These are phyloP conservation scores for Hanseniaspora uvarum DNA, from an alignment of 1,139 yeast genomes.

Conservation along the genomic window DNA sequence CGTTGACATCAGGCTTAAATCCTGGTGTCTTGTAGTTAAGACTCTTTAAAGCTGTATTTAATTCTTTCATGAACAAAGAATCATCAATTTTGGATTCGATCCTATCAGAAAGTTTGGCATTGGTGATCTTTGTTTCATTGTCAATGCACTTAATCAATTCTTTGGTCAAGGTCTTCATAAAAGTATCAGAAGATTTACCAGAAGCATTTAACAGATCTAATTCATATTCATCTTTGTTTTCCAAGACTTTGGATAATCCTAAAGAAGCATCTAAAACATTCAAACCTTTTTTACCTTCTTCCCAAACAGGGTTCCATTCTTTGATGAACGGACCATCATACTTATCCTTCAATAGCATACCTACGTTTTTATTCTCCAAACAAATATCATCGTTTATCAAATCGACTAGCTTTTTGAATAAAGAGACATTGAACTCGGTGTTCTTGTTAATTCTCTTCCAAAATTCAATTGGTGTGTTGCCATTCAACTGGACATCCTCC, in stretches of 20 bases:
- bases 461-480: slow-evolving; percentile 41
- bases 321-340: slow-evolving; percentile 73
- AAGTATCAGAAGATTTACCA: slow-evolving; percentile 63
- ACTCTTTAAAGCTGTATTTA: slow-evolving; percentile 43
- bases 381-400: slow-evolving; percentile 33
- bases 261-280: slow-evolving; percentile 47
- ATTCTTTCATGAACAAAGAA: slow-evolving; percentile 55
- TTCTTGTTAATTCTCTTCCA: slow-evolving; percentile 73
- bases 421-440: slow-evolving; percentile 56
- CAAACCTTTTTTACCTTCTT: slow-evolving; percentile 34
- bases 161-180: slow-evolving; percentile 77
- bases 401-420: slow-evolving; percentile 51
- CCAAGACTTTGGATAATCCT: slow-evolving; percentile 53
- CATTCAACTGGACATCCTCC: slow-evolving; percentile 32
- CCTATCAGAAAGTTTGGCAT: slow-evolving; percentile 61
- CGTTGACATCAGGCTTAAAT: slow-evolving; percentile 50
- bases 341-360: slow-evolving; percentile 59
- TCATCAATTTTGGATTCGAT: slow-evolving; percentile 77
- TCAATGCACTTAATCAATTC: slow-evolving; percentile 84
- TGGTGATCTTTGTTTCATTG: slow-evolving; percentile 69
- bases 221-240: slow-evolving; percentile 73
- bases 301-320: slow-evolving; percentile 63
- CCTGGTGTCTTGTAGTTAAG: slow-evolving; percentile 36
- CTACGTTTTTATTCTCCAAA: slow-evolving; percentile 34
- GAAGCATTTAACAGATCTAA: slow-evolving; percentile 57